Evolutionary conservation across 2,329 filamentous ascomycete species (phyloP).

Genomic region (Periconia digitata): DNA sequence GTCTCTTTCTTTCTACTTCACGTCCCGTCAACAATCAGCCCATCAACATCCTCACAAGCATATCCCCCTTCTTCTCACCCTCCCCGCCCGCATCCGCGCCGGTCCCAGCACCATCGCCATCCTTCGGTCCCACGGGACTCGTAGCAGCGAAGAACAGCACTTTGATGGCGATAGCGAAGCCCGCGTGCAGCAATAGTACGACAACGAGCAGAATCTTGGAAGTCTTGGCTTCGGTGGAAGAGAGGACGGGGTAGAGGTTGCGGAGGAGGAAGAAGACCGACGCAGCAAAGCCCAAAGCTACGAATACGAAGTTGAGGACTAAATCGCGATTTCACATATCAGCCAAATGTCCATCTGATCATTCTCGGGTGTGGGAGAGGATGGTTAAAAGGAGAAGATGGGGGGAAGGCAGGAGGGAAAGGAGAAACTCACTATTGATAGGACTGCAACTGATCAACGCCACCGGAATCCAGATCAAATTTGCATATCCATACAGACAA

Average conservation of each 20-base stretch:
- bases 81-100: conserved; percentile 20
- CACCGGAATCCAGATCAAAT: conserved; percentile 96
- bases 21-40: no score
- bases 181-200: conserved; percentile 83
- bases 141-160: conserved; percentile 85
- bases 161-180: conserved; percentile 92
- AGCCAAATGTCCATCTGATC: no score
- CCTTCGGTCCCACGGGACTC: conserved; percentile 37
- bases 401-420: neutral
- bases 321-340: no score
- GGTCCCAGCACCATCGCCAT: conserved; percentile 21
- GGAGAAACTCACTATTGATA: conserved; percentile 57
- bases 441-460: conserved; percentile 90
- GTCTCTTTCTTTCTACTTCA: neutral
- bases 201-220: conserved; percentile 84
- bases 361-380: neutral
- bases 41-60: conserved; percentile 25
- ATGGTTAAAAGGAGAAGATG: neutral
- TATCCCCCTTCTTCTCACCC: conserved; percentile 21
- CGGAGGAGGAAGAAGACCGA: conserved; percentile 43
- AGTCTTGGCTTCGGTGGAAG: conserved; percentile 87
- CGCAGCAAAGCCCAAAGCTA: conserved; percentile 61
- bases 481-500: conserved; percentile 93
- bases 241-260: conserved; percentile 71
- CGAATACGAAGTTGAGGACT: conserved; percentile 90